Conservation (phyloP, 768 basidiomycete genomes). For the Tylopilus balloui region DNA sequence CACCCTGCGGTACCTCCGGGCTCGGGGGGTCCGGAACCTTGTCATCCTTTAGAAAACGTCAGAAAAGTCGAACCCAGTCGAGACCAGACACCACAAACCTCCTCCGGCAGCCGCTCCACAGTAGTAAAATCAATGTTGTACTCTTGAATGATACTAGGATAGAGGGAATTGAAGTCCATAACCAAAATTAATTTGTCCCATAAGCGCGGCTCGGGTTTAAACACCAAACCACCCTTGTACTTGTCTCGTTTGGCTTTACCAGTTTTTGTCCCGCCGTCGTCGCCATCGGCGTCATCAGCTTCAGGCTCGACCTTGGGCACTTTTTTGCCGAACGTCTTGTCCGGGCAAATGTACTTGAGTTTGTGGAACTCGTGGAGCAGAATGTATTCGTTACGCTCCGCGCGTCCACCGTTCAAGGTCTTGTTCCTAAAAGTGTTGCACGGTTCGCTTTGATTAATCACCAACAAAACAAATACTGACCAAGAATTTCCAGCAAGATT, state of each 20-base stretch:
- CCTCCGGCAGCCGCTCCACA: constrained; percentile 64
- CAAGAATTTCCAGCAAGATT: constrained; percentile 96
- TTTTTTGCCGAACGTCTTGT: constrained; percentile 87
- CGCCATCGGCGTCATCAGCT: constrained; percentile 53
- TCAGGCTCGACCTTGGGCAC: constrained; percentile 45
- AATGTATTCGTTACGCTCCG: constrained; percentile 99
- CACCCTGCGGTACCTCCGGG: constrained; percentile 68
- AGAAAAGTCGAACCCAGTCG: neutral
- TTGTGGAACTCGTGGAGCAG: constrained; percentile 96
- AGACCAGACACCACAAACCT: constrained; percentile 34
- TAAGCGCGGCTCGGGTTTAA: constrained; percentile 91
- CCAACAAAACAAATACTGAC: constrained; percentile 40
- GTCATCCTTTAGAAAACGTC: constrained; percentile 53
- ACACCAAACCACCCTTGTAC: constrained; percentile 97
- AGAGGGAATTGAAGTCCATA: constrained; percentile 99
- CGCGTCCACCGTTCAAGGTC: constrained; percentile 94
- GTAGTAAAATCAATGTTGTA: constrained; percentile 99
- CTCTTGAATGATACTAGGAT: constrained; percentile 99
- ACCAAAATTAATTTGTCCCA: constrained; percentile 98
- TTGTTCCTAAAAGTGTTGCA: constrained; percentile 67
- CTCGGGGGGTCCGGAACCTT: constrained; percentile 86
- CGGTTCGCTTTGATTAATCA: neutral
- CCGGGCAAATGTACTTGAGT: constrained; percentile 93
- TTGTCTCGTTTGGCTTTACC: constrained; percentile 81
- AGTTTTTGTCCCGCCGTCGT: constrained; percentile 40